phyloP scores from a whole-genome alignment of 164 flowering plant species.

The Cinnamomum chago region DNA sequence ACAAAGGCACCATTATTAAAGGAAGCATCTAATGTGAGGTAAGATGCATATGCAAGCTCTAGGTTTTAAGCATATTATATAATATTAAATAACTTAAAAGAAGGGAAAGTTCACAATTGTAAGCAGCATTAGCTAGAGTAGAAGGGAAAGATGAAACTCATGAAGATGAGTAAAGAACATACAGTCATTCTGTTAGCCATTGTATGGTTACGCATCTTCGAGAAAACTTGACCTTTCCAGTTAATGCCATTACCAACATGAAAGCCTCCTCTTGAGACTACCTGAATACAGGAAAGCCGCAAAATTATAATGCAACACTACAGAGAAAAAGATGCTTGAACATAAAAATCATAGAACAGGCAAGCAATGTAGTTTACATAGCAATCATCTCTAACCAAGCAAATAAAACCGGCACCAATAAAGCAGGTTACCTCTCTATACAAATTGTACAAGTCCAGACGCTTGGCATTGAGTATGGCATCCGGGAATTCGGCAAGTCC shows the following conservation, averaged over 20 bases:
- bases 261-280: slow-evolving; percentile 98
- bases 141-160: background rate
- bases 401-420: background rate
- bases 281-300: slow-evolving; percentile 34
- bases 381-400: background rate
- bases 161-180: slow-evolving; percentile 12
- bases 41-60: no score
- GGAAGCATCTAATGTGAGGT: no score
- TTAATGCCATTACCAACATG: slow-evolving; percentile 99
- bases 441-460: slow-evolving; percentile 91
- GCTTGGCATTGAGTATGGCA: slow-evolving; percentile 94
- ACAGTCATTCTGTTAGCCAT: slow-evolving; percentile 96
- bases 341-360: background rate
- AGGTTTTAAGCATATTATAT: no score
- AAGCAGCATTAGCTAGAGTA: no score
- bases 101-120: no score
- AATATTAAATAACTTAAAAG: no score
- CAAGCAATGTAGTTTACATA: background rate
- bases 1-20: no score
- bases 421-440: slow-evolving; percentile 74
- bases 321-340: background rate
- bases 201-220: slow-evolving; percentile 98
- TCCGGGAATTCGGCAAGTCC: slow-evolving; percentile 99
- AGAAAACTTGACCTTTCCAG: slow-evolving; percentile 99
- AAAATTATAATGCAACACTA: background rate